Conservation (phyloP, 768 basidiomycete genomes). For the Zangia roseola region DNA sequence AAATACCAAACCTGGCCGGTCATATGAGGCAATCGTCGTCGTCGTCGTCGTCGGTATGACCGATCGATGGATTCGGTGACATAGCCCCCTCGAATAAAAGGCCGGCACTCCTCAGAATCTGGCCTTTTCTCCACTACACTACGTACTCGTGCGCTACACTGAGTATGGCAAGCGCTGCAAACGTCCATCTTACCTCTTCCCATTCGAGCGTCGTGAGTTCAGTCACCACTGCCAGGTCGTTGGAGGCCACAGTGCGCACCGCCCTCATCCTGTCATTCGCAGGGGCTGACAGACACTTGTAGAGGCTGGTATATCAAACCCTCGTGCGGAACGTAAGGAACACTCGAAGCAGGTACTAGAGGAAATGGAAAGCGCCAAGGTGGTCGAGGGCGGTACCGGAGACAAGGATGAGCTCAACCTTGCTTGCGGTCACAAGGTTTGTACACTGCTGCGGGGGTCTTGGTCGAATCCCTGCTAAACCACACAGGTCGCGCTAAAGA, state of each 20-base stretch:
- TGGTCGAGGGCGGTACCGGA: constrained; percentile 12
- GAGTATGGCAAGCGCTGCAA: constrained; percentile 18
- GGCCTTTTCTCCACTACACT: background rate
- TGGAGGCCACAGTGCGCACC: constrained; percentile 12
- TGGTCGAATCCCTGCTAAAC: background rate
- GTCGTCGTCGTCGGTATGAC: constrained; percentile 11
- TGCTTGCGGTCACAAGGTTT: constrained; percentile 23
- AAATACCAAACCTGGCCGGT: background rate
- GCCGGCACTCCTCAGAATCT: background rate
- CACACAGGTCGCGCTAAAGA: constrained; percentile 22
- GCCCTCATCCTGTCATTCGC: background rate
- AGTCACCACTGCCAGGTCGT: constrained; percentile 9
- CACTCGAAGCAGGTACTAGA: constrained; percentile 25
- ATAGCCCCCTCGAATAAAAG: constrained; percentile 10
- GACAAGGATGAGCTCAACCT: constrained; percentile 16
- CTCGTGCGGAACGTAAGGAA: constrained; percentile 20
- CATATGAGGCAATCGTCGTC: background rate
- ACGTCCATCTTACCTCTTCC: constrained; percentile 9
- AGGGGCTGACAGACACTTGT: background rate
- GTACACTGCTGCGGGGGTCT: background rate
- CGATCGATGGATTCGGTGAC: constrained; percentile 5
- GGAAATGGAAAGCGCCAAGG: constrained; percentile 18
- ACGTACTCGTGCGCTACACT: background rate
- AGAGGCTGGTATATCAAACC: constrained; percentile 28
- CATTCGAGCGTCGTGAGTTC: background rate